phyloP scores from a whole-genome alignment of 495 filamentous ascomycete species.

The Talaromyces thailandensis region DNA sequence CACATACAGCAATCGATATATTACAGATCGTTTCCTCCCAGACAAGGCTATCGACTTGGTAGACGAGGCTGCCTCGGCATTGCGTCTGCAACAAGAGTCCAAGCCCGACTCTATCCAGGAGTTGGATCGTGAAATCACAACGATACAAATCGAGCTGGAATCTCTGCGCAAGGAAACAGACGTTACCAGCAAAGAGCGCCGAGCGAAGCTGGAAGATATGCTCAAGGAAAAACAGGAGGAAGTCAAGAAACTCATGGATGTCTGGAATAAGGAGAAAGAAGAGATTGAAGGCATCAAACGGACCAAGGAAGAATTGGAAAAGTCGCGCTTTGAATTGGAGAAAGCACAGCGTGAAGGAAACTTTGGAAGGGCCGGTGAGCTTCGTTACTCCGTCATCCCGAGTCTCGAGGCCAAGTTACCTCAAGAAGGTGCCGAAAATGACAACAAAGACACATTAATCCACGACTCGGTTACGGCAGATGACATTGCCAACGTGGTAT shows the following conservation, averaged over 20 bases:
- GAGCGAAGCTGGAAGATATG: conserved; percentile 69
- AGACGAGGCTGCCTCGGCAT: conserved; percentile 86
- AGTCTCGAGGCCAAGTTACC: conserved; percentile 69
- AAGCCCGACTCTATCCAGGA: conserved; percentile 89
- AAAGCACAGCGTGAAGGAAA: conserved; percentile 84
- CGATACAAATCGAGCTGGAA: conserved; percentile 94
- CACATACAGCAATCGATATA: conserved; percentile 88
- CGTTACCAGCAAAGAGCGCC: conserved; percentile 75
- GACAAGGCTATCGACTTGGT: conserved; percentile 97
- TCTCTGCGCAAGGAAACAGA: conserved; percentile 93
- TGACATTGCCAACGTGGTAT: conserved; percentile 89
- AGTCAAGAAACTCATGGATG: conserved; percentile 52
- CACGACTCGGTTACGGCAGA: conserved; percentile 91
- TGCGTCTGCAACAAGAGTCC: conserved; percentile 90
- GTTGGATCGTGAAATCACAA: conserved; percentile 90
- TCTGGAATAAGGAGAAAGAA: conserved; percentile 83
- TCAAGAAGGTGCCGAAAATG: conserved; percentile 52
- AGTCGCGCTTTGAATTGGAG: conserved; percentile 75
- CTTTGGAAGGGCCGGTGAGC: conserved; percentile 78
- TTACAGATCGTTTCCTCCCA: conserved; percentile 89
- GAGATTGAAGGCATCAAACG: conserved; percentile 81
- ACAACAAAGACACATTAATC: conserved; percentile 51
- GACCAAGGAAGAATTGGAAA: conserved; percentile 76
- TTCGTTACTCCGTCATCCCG: conserved; percentile 82
- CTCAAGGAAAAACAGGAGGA: conserved; percentile 69